Percentiles rank a stretch among this genome's conserved stretches.
These are phyloP conservation scores for Termitomyces titanicus DNA, from an alignment of 768 basidiomycete genomes.

Conservation along the genomic window DNA sequence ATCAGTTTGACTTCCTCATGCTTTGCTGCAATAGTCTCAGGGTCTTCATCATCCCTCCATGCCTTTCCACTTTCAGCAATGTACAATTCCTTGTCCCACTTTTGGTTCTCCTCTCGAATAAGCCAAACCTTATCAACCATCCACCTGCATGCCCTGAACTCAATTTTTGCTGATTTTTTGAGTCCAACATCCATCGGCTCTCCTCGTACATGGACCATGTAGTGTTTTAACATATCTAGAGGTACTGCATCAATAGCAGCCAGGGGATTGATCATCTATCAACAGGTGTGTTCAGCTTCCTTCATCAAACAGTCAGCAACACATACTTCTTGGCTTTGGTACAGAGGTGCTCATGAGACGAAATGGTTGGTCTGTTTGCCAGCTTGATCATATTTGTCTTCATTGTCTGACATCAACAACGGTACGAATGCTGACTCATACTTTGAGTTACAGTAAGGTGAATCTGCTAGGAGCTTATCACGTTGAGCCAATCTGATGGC, in stretches of 20 bases:
- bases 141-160: constrained; percentile 15
- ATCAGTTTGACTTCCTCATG: background rate
- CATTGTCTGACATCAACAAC: constrained; percentile 17
- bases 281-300: background rate
- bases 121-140: constrained; percentile 21
- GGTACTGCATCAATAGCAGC: constrained; percentile 5
- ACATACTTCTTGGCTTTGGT: background rate
- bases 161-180: constrained; percentile 4
- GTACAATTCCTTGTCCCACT: constrained; percentile 2
- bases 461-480: no score
- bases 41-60: background rate
- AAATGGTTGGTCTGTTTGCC: background rate
- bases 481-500: constrained; percentile 7
- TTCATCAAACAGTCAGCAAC: background rate
- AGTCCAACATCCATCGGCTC: constrained; percentile 6
- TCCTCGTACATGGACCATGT: background rate
- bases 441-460: no score
- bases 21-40: background rate
- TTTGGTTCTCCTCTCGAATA: constrained; percentile 6
- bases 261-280: constrained; percentile 8
- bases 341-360: background rate
- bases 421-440: constrained; percentile 10
- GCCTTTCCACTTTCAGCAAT: constrained; percentile 13
- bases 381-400: constrained; percentile 7
- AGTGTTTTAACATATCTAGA: background rate